Evolutionary conservation across 371 early-diverging fungal genomes (phyloP).

Genomic region (Dentiscutata heterogama): DNA sequence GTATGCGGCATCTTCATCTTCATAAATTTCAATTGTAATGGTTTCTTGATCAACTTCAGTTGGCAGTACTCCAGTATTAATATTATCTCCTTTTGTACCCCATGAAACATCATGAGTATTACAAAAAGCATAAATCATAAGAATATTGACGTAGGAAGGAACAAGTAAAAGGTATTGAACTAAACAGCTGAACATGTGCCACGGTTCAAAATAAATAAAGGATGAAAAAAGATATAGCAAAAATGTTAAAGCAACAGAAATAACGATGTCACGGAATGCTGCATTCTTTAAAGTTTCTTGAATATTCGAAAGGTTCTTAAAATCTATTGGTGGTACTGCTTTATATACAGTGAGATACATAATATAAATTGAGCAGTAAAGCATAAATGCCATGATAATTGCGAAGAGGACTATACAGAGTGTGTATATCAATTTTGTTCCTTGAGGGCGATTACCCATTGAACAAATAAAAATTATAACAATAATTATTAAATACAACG

Average conservation of each 20-base stretch:
- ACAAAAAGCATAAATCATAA: constrained; percentile 84
- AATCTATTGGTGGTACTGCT: neutral
- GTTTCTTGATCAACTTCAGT: too few relatives aligned
- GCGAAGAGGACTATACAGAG: constrained; percentile 67
- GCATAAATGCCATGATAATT: constrained; percentile 70
- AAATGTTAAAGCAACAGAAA: constrained; percentile 57
- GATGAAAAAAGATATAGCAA: constrained; percentile 46
- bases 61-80: constrained; percentile 17
- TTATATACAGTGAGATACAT: constrained; percentile 50
- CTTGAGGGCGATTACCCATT: constrained; percentile 95
- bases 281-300: constrained; percentile 53
- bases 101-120: too few relatives aligned
- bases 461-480: constrained; percentile 85
- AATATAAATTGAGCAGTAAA: constrained; percentile 59
- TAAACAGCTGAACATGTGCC: constrained; percentile 95
- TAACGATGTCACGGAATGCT: constrained; percentile 84
- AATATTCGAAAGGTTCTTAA: neutral
- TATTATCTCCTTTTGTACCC: constrained; percentile 51
- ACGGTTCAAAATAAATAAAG: constrained; percentile 87
- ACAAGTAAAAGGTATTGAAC: constrained; percentile 87
- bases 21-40: too few relatives aligned
- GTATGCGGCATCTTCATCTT: constrained; percentile 74
- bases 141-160: constrained; percentile 85
- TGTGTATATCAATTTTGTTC: constrained; percentile 49
- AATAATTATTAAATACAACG: constrained; percentile 81